Conservation (phyloP, 2,329 filamentous ascomycete genomes). For the Sporothrix pallida region DNA sequence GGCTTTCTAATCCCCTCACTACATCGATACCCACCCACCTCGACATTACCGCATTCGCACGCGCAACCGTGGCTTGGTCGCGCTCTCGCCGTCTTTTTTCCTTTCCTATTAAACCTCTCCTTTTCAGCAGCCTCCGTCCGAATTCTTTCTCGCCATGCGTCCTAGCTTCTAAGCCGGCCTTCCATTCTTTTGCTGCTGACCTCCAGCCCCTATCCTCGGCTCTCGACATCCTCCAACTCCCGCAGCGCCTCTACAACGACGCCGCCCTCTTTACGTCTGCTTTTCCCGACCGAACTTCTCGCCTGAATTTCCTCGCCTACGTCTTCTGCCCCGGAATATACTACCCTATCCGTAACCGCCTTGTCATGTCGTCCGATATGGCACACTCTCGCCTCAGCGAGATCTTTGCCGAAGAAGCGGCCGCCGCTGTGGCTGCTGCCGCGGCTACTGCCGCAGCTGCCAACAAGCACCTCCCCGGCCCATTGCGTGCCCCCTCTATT, state of each 20-base stretch:
- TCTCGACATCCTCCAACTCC: constrained; percentile 8
- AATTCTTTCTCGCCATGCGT: constrained; percentile 24
- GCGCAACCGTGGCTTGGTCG: constrained; percentile 29
- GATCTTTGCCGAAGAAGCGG: constrained; percentile 38
- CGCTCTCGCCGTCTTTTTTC: constrained; percentile 26
- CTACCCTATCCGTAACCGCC: neutral
- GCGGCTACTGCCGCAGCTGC: constrained; percentile 47
- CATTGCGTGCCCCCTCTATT: constrained; percentile 55
- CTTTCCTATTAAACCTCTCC: constrained; percentile 22
- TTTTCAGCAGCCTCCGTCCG: constrained; percentile 14
- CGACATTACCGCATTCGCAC: neutral
- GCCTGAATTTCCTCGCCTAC: neutral
- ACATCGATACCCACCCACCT: constrained; percentile 3
- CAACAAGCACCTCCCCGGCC: constrained; percentile 51
- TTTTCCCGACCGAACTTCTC: constrained; percentile 1
- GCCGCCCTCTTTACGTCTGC: neutral
- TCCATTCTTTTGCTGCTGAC: constrained; percentile 20
- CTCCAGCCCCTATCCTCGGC: neutral
- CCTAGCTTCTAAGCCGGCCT: constrained; percentile 15
- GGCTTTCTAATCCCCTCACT: constrained; percentile 17
- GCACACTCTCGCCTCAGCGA: constrained; percentile 36
- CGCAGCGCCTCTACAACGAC: neutral
- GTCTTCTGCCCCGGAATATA: neutral
- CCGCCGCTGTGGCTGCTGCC: constrained; percentile 35
- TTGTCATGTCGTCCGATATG: constrained; percentile 35